phyloP scores from a whole-genome alignment of 176 grass and related monocot species.

The Dendrocalamus sinicus region DNA sequence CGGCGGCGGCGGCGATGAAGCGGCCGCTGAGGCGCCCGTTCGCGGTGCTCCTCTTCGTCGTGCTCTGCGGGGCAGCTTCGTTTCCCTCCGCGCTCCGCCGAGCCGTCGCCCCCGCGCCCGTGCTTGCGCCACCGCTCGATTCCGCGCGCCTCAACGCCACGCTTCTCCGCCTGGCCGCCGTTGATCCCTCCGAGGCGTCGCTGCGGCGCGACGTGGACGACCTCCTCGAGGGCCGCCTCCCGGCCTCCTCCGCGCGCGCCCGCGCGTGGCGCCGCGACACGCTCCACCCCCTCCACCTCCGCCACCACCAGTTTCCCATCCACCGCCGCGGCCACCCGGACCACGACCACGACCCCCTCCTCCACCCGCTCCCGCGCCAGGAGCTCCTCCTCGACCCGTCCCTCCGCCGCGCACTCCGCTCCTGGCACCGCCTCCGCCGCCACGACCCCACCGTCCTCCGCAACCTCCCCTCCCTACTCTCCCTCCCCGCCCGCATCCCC shows the following conservation, averaged over 20 bases:
- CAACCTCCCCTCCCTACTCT: slow-evolving; percentile 42
- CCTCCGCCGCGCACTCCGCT: slow-evolving; percentile 59
- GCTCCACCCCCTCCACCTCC: slow-evolving; percentile 50
- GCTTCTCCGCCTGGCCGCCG: slow-evolving; percentile 68
- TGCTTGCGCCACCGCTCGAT: background rate
- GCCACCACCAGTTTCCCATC: slow-evolving; percentile 45
- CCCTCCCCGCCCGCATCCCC: slow-evolving; percentile 42
- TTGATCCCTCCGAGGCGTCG: slow-evolving; percentile 52
- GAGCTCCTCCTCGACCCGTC: slow-evolving; percentile 48
- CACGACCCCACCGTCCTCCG: slow-evolving; percentile 69
- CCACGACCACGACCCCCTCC: slow-evolving; percentile 45
- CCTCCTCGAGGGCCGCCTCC: slow-evolving; percentile 72
- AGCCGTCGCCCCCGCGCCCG: background rate
- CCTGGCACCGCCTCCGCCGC: slow-evolving; percentile 74
- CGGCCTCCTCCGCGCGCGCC: slow-evolving; percentile 38
- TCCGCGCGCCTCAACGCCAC: slow-evolving; percentile 59
- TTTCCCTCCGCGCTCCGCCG: slow-evolving; percentile 43
- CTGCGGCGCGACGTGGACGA: slow-evolving; percentile 70
- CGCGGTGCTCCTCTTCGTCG: slow-evolving; percentile 57
- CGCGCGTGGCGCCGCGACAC: slow-evolving; percentile 54
- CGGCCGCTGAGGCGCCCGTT: slow-evolving; percentile 57
- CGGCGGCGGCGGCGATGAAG: slow-evolving; percentile 50
- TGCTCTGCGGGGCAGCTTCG: slow-evolving; percentile 48
- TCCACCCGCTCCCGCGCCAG: slow-evolving; percentile 48
- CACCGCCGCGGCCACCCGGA: slow-evolving; percentile 49